phyloP scores from a whole-genome alignment of 441 rosid genomes.

The Pelargonium myrrhifolium region DNA sequence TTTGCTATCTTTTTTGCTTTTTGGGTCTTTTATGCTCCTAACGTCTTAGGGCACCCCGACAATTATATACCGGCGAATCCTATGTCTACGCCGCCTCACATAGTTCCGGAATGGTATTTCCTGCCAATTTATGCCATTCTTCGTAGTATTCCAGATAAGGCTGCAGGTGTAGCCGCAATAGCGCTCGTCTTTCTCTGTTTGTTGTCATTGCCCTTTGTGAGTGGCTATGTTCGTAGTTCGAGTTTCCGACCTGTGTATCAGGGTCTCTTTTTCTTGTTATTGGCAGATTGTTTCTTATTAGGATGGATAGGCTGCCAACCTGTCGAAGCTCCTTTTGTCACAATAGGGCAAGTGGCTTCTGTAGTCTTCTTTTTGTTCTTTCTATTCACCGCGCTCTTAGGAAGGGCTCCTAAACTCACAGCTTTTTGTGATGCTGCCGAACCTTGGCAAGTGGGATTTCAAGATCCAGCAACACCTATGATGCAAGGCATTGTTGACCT shows the following conservation, averaged over 20 bases:
- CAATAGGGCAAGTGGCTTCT: conserved; percentile 8
- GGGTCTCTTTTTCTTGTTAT: too few species aligned
- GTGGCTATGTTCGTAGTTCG: background rate
- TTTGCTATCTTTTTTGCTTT: background rate
- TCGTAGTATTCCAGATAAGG: background rate
- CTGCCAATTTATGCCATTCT: background rate
- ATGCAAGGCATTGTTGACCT: too few species aligned
- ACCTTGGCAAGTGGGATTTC: too few species aligned
- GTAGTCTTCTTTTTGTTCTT: conserved; percentile 3
- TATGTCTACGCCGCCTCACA: background rate
- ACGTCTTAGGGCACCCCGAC: background rate
- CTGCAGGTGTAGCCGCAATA: background rate
- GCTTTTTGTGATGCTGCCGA: too few species aligned
- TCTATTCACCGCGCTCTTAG: background rate
- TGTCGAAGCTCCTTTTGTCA: conserved; percentile 9
- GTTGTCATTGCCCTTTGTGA: background rate
- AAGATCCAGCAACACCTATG: too few species aligned
- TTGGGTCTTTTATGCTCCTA: background rate
- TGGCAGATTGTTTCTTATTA: too few species aligned
- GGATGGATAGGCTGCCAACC: conserved; percentile 7
- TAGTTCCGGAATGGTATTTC: background rate
- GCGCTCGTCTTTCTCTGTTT: background rate
- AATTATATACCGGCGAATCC: background rate
- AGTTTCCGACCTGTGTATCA: background rate
- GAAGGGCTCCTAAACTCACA: background rate